Base-by-base conservation (phyloP, 2,329 filamentous ascomycete species). In the Fusarium sp. region DNA sequence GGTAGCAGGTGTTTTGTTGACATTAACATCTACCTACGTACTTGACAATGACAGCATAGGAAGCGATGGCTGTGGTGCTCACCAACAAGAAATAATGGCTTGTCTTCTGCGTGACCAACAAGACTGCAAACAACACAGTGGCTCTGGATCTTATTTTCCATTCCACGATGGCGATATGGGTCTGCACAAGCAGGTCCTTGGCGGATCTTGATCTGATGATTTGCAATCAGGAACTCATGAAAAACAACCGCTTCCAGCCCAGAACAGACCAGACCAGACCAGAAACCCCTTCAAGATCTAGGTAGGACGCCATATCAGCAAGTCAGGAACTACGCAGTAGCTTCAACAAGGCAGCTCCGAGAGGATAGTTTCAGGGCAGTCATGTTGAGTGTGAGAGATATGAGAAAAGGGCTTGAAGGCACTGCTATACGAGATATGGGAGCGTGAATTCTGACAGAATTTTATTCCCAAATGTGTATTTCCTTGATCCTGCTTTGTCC, bases 111-210 rank as follows among this genome's bases (percentile, higher is more conserved):
- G 46, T 66, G 47, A 36, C 62, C 62, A 66, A 49, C 62, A 59
- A 35, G 29, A 53, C 39, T 39, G 46, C 50, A 65, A 42, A 41
- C 62, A 62, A 27, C 39, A 46, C 42, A 38, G 44, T 33, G 38
- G 49, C 56, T 64, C 59, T 60, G 35, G 58, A 36, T 44, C 46
- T 52, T 41, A 53, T 64, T 61, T 52, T 36, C 14, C 59, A 65
- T 64, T 60, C 44, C 64, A 65, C 44, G 18, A 25, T 47, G 31
- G 29, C 44, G 52, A 22, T 35, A 42, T 47, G 53, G 54, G 29
- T 33, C 62, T 22, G 64, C 64, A 27, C 17, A 27, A 42, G 29
- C n/a, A 27, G 36, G 45, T 50, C 22, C 31, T 52, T 42, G 35
- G 45, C n/a, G n/a, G 38, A 57, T 35, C 35, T 67, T 25, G 33